These are phyloP conservation scores for Biscogniauxia sp. DNA, from an alignment of 2,329 filamentous ascomycete species.

Conservation along the genomic window DNA sequence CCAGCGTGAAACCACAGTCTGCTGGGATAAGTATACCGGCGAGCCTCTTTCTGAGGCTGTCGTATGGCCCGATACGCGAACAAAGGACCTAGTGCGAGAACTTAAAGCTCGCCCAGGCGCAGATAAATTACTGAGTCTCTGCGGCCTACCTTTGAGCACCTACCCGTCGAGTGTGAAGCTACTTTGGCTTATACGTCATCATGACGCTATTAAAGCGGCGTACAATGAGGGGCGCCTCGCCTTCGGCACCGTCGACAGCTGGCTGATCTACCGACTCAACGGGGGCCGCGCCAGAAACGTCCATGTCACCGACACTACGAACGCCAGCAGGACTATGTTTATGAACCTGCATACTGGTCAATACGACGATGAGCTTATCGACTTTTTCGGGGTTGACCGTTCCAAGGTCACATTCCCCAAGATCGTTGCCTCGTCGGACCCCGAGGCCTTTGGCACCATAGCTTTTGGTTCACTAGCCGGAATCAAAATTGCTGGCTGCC, in stretches of 20 bases:
- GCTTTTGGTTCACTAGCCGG: conserved; percentile 65
- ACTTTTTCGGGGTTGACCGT: conserved; percentile 72
- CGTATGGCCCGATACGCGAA: conserved; percentile 87
- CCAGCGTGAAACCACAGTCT: conserved; percentile 83
- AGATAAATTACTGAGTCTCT: conserved; percentile 66
- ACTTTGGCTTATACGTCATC: conserved; percentile 75
- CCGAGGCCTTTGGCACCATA: conserved; percentile 68
- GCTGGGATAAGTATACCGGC: conserved; percentile 80
- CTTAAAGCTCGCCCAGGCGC: conserved; percentile 67
- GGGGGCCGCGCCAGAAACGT: conserved; percentile 64
- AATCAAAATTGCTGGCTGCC: conserved; percentile 73
- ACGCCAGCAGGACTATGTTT: conserved; percentile 91
- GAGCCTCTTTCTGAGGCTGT: conserved; percentile 81
- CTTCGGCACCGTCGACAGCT: conserved; percentile 86
- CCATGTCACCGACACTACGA: conserved; percentile 82
- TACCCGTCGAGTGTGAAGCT: conserved; percentile 88
- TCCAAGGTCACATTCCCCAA: conserved; percentile 74
- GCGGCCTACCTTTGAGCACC: conserved; percentile 81
- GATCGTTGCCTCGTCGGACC: conserved; percentile 78
- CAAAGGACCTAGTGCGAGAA: conserved; percentile 68
- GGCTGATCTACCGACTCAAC: conserved; percentile 83
- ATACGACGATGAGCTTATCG: conserved; percentile 74
- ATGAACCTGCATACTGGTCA: conserved; percentile 80
- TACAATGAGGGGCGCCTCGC: conserved; percentile 75
- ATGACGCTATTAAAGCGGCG: conserved; percentile 65